phyloP scores from a whole-genome alignment of 306 rosid genomes.

The Vachellia collinsii region DNA sequence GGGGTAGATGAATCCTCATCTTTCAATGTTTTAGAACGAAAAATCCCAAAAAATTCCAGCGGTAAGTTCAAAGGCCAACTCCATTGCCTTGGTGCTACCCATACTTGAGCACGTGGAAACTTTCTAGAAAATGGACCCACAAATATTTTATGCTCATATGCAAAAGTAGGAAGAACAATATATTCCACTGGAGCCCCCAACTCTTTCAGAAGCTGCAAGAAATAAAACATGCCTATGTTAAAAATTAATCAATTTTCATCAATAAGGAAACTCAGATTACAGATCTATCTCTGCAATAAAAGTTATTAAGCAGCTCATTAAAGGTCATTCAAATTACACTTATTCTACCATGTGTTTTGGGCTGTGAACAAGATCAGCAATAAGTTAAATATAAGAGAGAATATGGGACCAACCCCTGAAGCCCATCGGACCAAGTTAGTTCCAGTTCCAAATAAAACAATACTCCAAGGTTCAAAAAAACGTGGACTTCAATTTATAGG shows the following conservation, averaged over 20 bases:
- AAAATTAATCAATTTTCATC: conserved; percentile 21
- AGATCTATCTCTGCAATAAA: background rate
- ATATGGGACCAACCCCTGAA: background rate
- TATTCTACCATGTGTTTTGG: conserved; percentile 11
- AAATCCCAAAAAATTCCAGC: conserved; percentile 83
- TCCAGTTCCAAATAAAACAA: background rate
- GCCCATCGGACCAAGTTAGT: conserved; percentile 7
- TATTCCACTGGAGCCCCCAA: conserved; percentile 85
- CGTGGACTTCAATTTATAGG: background rate
- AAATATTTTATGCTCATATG: conserved; percentile 93
- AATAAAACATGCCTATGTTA: conserved; percentile 21
- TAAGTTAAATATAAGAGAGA: background rate
- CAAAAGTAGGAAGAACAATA: conserved; percentile 90
- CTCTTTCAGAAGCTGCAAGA: conserved; percentile 82
- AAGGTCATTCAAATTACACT: background rate
- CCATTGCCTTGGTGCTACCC: conserved; percentile 99
- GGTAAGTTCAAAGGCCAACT: conserved; percentile 99
- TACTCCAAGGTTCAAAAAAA: conserved; percentile 1
- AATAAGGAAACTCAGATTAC: background rate
- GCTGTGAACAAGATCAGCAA: background rate
- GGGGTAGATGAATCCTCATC: conserved; percentile 73
- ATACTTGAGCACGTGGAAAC: conserved; percentile 82
- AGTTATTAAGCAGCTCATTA: conserved; percentile 15
- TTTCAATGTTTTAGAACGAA: conserved; percentile 76
- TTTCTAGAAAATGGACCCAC: conserved; percentile 95